These are phyloP conservation scores for Saccharomyces hybrid DNA, from an alignment of 1,139 yeast genomes.

Conservation along the genomic window DNA sequence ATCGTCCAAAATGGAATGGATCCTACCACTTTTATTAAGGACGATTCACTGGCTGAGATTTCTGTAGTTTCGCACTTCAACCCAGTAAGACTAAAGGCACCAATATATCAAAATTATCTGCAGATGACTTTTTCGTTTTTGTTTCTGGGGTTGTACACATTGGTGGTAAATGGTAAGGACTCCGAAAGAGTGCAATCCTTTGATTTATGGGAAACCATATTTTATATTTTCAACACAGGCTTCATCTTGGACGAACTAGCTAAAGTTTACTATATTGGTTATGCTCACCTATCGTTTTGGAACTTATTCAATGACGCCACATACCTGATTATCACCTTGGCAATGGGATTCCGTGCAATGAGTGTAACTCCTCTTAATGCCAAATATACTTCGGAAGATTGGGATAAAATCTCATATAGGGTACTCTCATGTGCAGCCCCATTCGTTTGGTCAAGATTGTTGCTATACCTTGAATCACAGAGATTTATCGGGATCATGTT, in stretches of 20 bases:
- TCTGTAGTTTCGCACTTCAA: slow-evolving; percentile 61
- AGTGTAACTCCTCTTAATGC: slow-evolving; percentile 37
- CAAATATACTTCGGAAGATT: slow-evolving; percentile 28
- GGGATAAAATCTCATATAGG: slow-evolving; percentile 63
- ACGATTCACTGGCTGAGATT: slow-evolving; percentile 51
- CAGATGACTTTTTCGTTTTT: slow-evolving; percentile 63
- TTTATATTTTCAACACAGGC: slow-evolving; percentile 62
- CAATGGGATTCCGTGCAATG: slow-evolving; percentile 50
- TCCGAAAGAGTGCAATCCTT: slow-evolving; percentile 32
- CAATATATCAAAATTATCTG: slow-evolving; percentile 67
- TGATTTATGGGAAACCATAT: slow-evolving; percentile 46
- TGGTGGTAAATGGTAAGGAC: slow-evolving; percentile 49
- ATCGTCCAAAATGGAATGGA: slow-evolving; percentile 67
- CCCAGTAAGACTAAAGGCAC: slow-evolving; percentile 79
- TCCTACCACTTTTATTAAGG: slow-evolving; percentile 61
- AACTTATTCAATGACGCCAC: slow-evolving; percentile 68
- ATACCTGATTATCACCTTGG: slow-evolving; percentile 47
- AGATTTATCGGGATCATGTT: slow-evolving; percentile 85
- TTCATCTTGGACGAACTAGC: slow-evolving; percentile 57
- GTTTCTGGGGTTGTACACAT: slow-evolving; percentile 54
- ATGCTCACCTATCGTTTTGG: slow-evolving; percentile 68
- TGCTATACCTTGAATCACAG: slow-evolving; percentile 70
- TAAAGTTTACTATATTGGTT: slow-evolving; percentile 73
- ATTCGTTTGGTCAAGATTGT: slow-evolving; percentile 73
- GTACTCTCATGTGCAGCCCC: slow-evolving; percentile 78